phyloP scores from a whole-genome alignment of 2,329 filamentous ascomycete genomes.

The Ophiocordyceps sinensis region DNA sequence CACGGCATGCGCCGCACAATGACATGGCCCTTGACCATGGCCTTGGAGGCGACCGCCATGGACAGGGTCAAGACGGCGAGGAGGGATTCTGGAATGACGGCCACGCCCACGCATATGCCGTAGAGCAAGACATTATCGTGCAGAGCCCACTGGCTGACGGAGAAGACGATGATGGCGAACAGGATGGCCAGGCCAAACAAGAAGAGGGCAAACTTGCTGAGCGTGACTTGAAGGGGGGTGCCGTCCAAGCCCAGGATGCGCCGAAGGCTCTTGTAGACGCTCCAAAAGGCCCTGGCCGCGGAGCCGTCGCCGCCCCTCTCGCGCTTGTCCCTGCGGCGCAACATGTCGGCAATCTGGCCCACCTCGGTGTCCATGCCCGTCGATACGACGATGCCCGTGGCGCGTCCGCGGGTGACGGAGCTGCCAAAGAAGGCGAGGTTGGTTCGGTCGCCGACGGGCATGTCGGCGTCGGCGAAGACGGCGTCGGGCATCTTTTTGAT shows the following conservation, averaged over 20 bases:
- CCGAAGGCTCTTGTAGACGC: slow-evolving; percentile 26
- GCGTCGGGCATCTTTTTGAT: slow-evolving; percentile 49
- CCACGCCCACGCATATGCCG: slow-evolving; percentile 46
- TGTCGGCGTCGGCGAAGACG: slow-evolving; percentile 34
- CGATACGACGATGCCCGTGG: slow-evolving; percentile 51
- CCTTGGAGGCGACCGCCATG: slow-evolving; percentile 51
- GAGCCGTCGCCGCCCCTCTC: slow-evolving; percentile 24
- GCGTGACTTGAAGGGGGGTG: slow-evolving; percentile 71
- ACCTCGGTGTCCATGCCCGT: slow-evolving; percentile 66
- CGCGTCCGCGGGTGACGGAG: slow-evolving; percentile 57
- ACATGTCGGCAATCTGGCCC: slow-evolving; percentile 57
- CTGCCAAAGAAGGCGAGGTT: slow-evolving; percentile 61
- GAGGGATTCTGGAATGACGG: slow-evolving; percentile 51
- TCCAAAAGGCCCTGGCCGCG: slow-evolving; percentile 28
- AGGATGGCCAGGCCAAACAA: slow-evolving; percentile 60
- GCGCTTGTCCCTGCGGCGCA: slow-evolving; percentile 43
- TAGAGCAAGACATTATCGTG: slow-evolving; percentile 45
- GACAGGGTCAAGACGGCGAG: slow-evolving; percentile 59
- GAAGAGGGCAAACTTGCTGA: slow-evolving; percentile 71
- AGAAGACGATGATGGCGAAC: slow-evolving; percentile 47
- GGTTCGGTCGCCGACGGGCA: slow-evolving; percentile 52
- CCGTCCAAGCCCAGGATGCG: slow-evolving; percentile 54
- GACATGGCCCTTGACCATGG: slow-evolving; percentile 49
- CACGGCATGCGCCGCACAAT: slow-evolving; percentile 51
- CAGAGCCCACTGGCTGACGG: slow-evolving; percentile 37